A percentile compares a stretch with the other conserved stretches of the same genome.
Evolutionary conservation across 768 basidiomycete species (phyloP).

Genomic region (Kwoniella shandongensis): DNA sequence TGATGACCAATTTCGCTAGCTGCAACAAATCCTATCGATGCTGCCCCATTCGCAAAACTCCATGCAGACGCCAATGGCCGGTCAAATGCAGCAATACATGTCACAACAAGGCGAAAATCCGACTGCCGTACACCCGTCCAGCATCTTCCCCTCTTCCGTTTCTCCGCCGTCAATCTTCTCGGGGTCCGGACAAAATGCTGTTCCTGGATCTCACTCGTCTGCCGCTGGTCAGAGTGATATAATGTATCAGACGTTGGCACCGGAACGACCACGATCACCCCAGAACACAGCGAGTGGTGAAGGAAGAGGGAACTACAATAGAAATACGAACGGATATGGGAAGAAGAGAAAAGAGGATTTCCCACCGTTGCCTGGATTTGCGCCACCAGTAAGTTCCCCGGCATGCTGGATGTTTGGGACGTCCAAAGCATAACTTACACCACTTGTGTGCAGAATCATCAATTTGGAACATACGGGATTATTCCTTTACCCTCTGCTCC

Average conservation of each 20-base stretch:
- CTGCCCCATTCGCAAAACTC: constrained; percentile 23
- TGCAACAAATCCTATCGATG: constrained; percentile 48
- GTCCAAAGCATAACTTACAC: constrained; percentile 8
- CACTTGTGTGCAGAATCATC: constrained; percentile 70
- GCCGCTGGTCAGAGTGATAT: constrained; percentile 1
- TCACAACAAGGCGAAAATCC: constrained; percentile 15
- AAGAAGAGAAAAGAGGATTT: constrained; percentile 58
- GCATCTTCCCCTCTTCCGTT: constrained; percentile 31
- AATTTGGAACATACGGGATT: constrained; percentile 88
- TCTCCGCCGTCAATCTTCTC: constrained; percentile 29
- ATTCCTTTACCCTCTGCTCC: constrained; percentile 58
- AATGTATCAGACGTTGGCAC: constrained; percentile 7
- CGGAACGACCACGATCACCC: constrained; percentile 21
- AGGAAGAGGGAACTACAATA: background rate
- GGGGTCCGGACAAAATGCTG: background rate
- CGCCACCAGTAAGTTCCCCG: constrained; percentile 66
- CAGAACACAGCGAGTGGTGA: constrained; percentile 30
- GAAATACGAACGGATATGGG: too few relatives aligned
- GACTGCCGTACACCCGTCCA: constrained; percentile 26
- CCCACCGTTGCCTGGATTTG: constrained; percentile 86
- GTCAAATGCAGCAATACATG: constrained; percentile 9
- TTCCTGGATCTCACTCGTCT: too few relatives aligned
- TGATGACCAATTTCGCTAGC: constrained; percentile 15
- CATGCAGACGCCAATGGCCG: background rate
- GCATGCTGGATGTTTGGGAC: too few relatives aligned